Percentiles rank a stretch among this genome's conserved stretches.
Conservation (phyloP, 2,329 filamentous ascomycete genomes). For the Neopestalotiopsis sp. region DNA sequence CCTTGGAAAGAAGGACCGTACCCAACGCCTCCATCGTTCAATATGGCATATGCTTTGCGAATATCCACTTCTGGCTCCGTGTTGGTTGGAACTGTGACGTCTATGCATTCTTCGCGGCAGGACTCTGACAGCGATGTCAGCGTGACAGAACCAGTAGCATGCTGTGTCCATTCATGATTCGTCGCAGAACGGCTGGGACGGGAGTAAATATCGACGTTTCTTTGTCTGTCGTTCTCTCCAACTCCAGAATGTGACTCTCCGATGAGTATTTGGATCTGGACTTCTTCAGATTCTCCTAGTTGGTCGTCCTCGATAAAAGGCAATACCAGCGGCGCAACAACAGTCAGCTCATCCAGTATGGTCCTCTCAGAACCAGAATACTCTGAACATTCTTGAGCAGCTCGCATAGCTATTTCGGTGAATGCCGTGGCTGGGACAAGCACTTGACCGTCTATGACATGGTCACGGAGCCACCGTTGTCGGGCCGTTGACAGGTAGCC, state of each 20-base stretch:
- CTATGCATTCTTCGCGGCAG: not conserved
- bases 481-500: constrained; percentile 11
- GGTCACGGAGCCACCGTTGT: constrained; percentile 1
- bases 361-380: not conserved
- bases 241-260: constrained; percentile 4
- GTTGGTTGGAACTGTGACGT: not conserved
- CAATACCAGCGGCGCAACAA: constrained; percentile 5
- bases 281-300: not conserved
- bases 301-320: not conserved
- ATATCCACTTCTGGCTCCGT: constrained; percentile 6
- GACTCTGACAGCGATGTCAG: not conserved
- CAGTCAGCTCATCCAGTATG: constrained; percentile 10
- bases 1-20: constrained; percentile 6
- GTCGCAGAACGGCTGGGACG: constrained; percentile 9
- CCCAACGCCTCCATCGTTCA: constrained; percentile 1
- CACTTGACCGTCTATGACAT: constrained; percentile 2
- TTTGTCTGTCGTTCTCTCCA: not conserved
- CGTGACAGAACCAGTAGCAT: constrained; percentile 12
- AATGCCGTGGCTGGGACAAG: constrained; percentile 13
- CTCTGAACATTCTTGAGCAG: constrained; percentile 10
- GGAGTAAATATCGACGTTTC: constrained; percentile 1
- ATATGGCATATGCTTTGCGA: constrained; percentile 3
- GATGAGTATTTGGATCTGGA: not conserved
- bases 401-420: constrained; percentile 9
- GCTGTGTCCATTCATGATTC: constrained; percentile 17